Evolutionary conservation across 2,329 filamentous ascomycete genomes (phyloP), one percentile per base, ranked within the genome.

Genomic region (Waltergamsia citrina): DNA sequence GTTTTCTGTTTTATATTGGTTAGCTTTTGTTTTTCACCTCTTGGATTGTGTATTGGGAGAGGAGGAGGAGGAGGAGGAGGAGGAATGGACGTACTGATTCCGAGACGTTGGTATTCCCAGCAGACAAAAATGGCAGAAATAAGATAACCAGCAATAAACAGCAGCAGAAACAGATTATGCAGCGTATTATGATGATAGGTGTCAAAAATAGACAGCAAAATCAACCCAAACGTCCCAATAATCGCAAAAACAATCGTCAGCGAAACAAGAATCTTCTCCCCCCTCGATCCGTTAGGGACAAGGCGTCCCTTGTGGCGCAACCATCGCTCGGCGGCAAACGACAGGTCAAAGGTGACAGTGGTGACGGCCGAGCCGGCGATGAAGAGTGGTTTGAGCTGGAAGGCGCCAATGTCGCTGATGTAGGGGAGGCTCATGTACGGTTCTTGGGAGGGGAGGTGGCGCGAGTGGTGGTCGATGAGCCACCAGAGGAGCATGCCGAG

Each of bases 71-170:
- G 12, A 27, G 7, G 12, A n/a, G 25, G 16, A n/a, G 25, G 12
- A 27, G 6, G 12, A 15, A 15, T 27, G 12, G 22, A 62, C 69
- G 35, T 56, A 74, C 73, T 80, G 34, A 81, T 77, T 18, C 87
- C 86, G 2, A 96, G 70, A 3, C 85, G 78, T 49, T 92, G 81
- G 56, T 94, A 95, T 56, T 95, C 87, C 63, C 76, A 78, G 64
- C 88, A 95, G 43, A 90, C 82, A 57, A 88, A 90, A 45, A 95
- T 71, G 36, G 90, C 88, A 5, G 80, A 85, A 35, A 94, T 52
- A 35, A 95, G 65, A 55, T 94, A 96, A 22, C 86, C 92, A 11
- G 58, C 77, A 53, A 95, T 85, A 56, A 98, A 98, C 33, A 95
- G 58, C 1, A 74, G 59, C 23, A 98, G 62, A 59, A 94, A 94